Percentiles rank a stretch among this genome's conserved stretches.
These are phyloP conservation scores for Psilocybe tampanensis DNA, from an alignment of 768 basidiomycete species.

Conservation along the genomic window DNA sequence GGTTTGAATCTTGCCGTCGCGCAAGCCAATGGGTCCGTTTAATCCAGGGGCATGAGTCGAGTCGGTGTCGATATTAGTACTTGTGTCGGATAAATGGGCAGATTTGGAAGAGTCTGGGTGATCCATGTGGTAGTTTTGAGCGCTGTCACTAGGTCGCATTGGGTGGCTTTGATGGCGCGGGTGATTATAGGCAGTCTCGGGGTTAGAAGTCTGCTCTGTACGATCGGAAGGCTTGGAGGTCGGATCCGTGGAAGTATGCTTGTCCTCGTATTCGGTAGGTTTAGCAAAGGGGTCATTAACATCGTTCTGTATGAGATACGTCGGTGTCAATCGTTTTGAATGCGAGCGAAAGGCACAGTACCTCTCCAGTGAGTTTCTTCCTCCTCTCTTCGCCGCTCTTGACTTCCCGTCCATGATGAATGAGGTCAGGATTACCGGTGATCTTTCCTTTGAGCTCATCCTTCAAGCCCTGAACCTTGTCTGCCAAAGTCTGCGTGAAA, in stretches of 20 bases:
- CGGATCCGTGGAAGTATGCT: too few species aligned
- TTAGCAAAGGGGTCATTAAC: conserved; percentile 25
- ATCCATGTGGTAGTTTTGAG: not conserved
- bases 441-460: conserved; percentile 30
- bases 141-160: not conserved
- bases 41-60: not conserved
- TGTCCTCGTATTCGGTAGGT: conserved; percentile 15
- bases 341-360: conserved; percentile 13
- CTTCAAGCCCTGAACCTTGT: conserved; percentile 27
- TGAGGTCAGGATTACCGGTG: conserved; percentile 24
- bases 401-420: conserved; percentile 27
- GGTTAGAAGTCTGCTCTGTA: too few species aligned
- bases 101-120: not conserved
- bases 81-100: not conserved
- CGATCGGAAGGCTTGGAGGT: too few species aligned
- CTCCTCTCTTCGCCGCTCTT: conserved; percentile 25
- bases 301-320: too few species aligned
- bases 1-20: not conserved
- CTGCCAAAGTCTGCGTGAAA: conserved; percentile 22
- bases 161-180: not conserved
- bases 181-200: too few species aligned
- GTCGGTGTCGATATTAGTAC: not conserved
- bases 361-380: conserved; percentile 27
- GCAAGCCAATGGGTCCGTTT: not conserved
- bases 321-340: too few species aligned